Evolutionary conservation across 2,329 filamentous ascomycete genomes (phyloP).

Genomic region (Stylonectria norvegica): DNA sequence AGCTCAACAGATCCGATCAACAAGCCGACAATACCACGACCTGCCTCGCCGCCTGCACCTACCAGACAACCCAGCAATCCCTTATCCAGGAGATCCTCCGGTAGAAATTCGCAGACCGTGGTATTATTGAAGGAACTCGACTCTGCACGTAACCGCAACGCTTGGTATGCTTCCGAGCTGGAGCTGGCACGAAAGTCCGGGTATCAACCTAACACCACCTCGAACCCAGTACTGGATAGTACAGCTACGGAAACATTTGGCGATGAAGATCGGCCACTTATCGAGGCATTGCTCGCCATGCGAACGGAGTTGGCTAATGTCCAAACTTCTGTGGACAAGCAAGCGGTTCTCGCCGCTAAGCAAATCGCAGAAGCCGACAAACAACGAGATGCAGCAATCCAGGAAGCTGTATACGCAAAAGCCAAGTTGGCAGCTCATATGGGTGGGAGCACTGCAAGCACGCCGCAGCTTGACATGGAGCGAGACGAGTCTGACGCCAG

Average conservation of each 20-base stretch:
- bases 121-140: slow-evolving; percentile 85
- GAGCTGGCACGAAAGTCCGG: slow-evolving; percentile 88
- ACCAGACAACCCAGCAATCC: slow-evolving; percentile 56
- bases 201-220: slow-evolving; percentile 69
- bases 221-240: slow-evolving; percentile 72
- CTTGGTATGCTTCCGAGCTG: slow-evolving; percentile 95
- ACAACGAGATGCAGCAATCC: slow-evolving; percentile 90
- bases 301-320: slow-evolving; percentile 84
- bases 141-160: slow-evolving; percentile 77
- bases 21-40: slow-evolving; percentile 38
- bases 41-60: slow-evolving; percentile 58
- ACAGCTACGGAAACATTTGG: slow-evolving; percentile 75
- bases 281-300: slow-evolving; percentile 92
- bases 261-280: slow-evolving; percentile 86
- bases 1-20: slow-evolving; percentile 55
- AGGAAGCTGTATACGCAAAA: slow-evolving; percentile 91
- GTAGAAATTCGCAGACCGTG: slow-evolving; percentile 63
- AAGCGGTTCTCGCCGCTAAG: slow-evolving; percentile 79
- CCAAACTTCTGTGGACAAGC: slow-evolving; percentile 83
- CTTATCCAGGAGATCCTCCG: slow-evolving; percentile 57
- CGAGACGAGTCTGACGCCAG: slow-evolving; percentile 55
- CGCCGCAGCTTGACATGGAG: slow-evolving; percentile 57
- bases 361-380: slow-evolving; percentile 92
- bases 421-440: slow-evolving; percentile 80
- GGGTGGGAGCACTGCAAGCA: slow-evolving; percentile 60